Conservation (phyloP, 1,139 yeast species). For the Saccharomycopsis hybrid region DNA sequence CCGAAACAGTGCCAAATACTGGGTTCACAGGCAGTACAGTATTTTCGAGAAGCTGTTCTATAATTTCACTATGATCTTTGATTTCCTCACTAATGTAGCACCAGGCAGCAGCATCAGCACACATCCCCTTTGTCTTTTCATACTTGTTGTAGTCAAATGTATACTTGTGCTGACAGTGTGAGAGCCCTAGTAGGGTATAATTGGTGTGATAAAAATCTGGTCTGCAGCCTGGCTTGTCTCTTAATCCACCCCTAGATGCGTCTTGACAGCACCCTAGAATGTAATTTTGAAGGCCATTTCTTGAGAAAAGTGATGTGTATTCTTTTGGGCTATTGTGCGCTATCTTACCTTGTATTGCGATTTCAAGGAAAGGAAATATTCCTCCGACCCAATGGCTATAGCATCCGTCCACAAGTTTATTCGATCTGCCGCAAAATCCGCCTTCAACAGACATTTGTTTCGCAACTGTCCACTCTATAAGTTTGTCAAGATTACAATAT, state of each 20-base stretch:
- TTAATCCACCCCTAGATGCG: constrained; percentile 58
- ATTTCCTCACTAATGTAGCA: constrained; percentile 5
- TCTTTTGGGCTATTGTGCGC: constrained; percentile 1
- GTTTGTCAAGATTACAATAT: constrained; percentile 35
- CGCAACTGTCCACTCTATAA: constrained; percentile 59
- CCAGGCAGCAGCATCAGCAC: constrained; percentile 12
- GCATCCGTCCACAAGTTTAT: constrained; percentile 93
- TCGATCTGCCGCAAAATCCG: constrained; percentile 84
- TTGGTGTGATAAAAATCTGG: constrained; percentile 92
- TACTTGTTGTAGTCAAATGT: constrained; percentile 26
- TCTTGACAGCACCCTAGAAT: constrained; percentile 71
- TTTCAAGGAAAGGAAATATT: constrained; percentile 55
- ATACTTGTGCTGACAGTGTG: constrained; percentile 57
- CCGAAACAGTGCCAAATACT: constrained; percentile 12
- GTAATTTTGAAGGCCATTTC: constrained; percentile 55
- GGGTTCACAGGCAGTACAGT: constrained; percentile 10
- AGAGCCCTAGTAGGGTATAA: constrained; percentile 72
- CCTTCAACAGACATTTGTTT: constrained; percentile 74
- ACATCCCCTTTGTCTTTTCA: background rate
- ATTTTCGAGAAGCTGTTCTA: background rate
- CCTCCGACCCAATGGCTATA: constrained; percentile 97
- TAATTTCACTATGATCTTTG: background rate
- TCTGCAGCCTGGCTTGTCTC: constrained; percentile 78
- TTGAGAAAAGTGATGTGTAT: constrained; percentile 37
- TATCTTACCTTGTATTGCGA: constrained; percentile 34